A percentile compares a stretch with the other conserved stretches of the same genome.
These are phyloP conservation scores for Neocallimastix lanati DNA, from an alignment of 192 early-diverging fungal genomes.

Conservation along the genomic window DNA sequence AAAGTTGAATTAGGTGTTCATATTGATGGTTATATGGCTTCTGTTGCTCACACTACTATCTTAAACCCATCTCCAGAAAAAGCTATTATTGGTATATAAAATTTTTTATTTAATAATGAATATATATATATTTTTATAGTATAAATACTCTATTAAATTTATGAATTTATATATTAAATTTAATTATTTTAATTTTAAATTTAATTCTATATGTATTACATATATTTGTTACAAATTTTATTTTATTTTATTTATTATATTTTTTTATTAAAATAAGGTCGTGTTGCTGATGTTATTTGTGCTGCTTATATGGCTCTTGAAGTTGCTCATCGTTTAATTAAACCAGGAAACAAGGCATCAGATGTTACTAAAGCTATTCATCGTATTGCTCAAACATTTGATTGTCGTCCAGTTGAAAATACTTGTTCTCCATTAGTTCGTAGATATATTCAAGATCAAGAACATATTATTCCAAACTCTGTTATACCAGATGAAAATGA, in stretches of 20 bases:
- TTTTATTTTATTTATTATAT: too few species aligned
- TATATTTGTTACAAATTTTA: too few species aligned
- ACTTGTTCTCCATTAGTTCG: slow-evolving; percentile 53
- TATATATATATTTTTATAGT: too few species aligned
- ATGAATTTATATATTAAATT: too few species aligned
- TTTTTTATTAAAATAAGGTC: too few species aligned
- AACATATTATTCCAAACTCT: slow-evolving; percentile 32
- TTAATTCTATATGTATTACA: too few species aligned
- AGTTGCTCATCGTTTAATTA: slow-evolving; percentile 67
- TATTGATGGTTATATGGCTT: slow-evolving; percentile 75
- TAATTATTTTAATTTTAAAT: too few species aligned
- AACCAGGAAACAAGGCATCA: slow-evolving; percentile 39
- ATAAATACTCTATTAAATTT: too few species aligned
- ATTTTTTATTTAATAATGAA: too few species aligned
- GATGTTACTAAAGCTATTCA: slow-evolving; percentile 38
- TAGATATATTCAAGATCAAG: slow-evolving; percentile 48
- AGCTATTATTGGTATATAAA: slow-evolving; percentile 50
- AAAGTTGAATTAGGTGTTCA: slow-evolving; percentile 65
- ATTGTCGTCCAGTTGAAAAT: slow-evolving; percentile 46
- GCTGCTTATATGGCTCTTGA: slow-evolving; percentile 77
- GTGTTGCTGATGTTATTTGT: slow-evolving; percentile 16
- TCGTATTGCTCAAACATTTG: slow-evolving; percentile 34
- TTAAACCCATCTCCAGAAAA: slow-evolving; percentile 52
- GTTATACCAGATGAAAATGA: not conserved
- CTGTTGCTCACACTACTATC: slow-evolving; percentile 65